Evolutionary conservation across 441 rosid species (phyloP).

Genomic region (Manihot esculenta): DNA sequence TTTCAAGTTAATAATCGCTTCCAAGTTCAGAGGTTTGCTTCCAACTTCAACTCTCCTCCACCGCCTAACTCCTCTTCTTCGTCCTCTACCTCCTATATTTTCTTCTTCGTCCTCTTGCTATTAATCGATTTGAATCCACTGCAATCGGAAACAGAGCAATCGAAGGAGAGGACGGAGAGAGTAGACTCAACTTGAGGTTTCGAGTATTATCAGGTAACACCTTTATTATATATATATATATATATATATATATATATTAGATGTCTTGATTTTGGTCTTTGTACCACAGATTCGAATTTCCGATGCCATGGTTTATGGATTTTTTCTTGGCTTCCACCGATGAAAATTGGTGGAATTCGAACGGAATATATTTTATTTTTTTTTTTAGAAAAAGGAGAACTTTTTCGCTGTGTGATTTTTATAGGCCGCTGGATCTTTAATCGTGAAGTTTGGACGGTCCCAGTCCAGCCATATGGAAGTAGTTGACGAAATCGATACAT

Average conservation of each 20-base stretch:
- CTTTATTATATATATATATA: too few species aligned
- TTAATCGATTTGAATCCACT: not conserved
- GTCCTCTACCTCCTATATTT: not conserved
- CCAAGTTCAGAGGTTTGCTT: not conserved
- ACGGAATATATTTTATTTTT: not conserved
- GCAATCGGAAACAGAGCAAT: not conserved
- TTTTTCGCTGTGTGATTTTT: not conserved
- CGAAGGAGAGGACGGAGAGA: not conserved
- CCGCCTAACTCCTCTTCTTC: conserved; percentile 6
- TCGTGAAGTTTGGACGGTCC: conserved; percentile 17
- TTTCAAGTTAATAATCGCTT: not conserved
- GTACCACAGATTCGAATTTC: not conserved
- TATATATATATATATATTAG: too few species aligned
- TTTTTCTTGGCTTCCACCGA: not conserved
- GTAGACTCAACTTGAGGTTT: not conserved
- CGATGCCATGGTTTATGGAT: not conserved
- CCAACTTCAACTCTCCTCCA: not conserved
- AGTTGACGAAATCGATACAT: not conserved
- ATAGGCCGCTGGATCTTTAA: conserved; percentile 8
- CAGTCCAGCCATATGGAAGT: not conserved
- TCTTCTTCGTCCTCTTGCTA: not conserved
- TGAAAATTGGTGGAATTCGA: too few species aligned
- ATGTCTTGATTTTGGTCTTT: not conserved
- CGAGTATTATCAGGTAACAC: conserved; percentile 8
- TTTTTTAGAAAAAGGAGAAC: not conserved